Conservation (phyloP, 805 yeast species). For the Myxozyma nipponensis region DNA sequence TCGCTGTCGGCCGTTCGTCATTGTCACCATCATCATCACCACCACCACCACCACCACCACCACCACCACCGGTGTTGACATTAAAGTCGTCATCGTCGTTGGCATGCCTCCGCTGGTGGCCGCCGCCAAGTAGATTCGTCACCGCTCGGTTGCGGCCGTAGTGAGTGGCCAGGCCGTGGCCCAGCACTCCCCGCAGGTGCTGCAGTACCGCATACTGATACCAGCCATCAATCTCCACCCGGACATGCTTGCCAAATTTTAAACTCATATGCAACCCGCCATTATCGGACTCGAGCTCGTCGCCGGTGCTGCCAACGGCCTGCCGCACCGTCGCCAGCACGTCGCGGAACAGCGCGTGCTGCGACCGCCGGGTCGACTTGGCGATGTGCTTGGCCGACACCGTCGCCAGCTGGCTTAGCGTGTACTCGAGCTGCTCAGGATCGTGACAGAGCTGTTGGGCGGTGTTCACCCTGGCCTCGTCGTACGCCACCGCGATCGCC, state of each 20-base stretch:
- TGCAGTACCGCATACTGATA: constrained; percentile 22
- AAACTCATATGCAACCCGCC: constrained; percentile 11
- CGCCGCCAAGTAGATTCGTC: constrained; percentile 18
- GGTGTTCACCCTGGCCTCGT: constrained; percentile 20
- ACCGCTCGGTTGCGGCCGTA: constrained; percentile 25
- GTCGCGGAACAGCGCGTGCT: constrained; percentile 30
- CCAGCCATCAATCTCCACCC: constrained; percentile 28
- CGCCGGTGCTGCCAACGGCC: constrained; percentile 7
- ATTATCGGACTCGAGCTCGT: constrained; percentile 1
- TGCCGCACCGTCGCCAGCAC: constrained; percentile 27
- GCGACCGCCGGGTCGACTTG: constrained; percentile 26
- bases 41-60: constrained; percentile 5
- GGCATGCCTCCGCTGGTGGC: constrained; percentile 5
- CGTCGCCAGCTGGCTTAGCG: constrained; percentile 27
- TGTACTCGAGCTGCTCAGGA: constrained; percentile 17
- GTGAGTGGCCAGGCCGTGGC: constrained; percentile 30
- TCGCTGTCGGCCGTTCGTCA: constrained; percentile 3
- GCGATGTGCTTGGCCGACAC: constrained; percentile 28
- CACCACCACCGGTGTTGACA: background rate
- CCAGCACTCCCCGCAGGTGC: constrained; percentile 22
- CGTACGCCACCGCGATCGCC: constrained; percentile 29
- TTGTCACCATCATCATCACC: constrained; percentile 6
- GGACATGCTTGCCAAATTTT: constrained; percentile 22
- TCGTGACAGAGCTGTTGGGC: constrained; percentile 23
- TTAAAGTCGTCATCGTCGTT: constrained; percentile 6